Evolutionary conservation across 1,284 basidiomycete species (phyloP), one percentile per base, ranked within the genome.

Genomic region (Wolfiporia cocos): DNA sequence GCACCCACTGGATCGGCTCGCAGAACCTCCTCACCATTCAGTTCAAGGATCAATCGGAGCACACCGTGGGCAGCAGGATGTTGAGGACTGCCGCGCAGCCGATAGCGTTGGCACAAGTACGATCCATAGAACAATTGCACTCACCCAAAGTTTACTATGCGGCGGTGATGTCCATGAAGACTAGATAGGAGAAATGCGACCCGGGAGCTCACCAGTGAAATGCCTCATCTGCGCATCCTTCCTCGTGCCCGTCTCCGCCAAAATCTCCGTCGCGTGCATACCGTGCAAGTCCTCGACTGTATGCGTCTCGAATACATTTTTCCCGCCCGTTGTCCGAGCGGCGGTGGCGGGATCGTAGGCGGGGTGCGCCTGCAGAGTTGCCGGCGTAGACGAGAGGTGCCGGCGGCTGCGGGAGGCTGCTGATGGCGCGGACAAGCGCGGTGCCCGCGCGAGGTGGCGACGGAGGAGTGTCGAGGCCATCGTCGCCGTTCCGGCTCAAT

Each of bases 1-100:
- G 29, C 30, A 72, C 79, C 50, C 52, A 86, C 86, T n/a, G 91
- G 90, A 64, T 95, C 92, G 31, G 89, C 81, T 42, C 91, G 82
- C 37, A 94, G 70, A 54, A 95, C 91, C 67, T 93, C 89, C 66
- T 99, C 95, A 51, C 95, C 95, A 62, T 99, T 99, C 56, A 99
- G 71, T 67, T 99, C 95, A 49, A 99, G 73, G 62, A 99, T 99
- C 68, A 99, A 79, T 53, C 95, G 90, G 42, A 99, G 78, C 67
- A 99, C 96, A 64, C 95, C 95, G 67, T 99, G 95, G 23, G 95
- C 95, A 47, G 95, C 96, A 44, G 95, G 95, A 74, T 99, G 95
- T 67, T 99, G 95, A 47, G 95, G 93, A 52, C 86, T 88, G 50
- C 34, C 21, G 22, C 6, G 31, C 12, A 10, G 31, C 44, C 23